phyloP scores from a whole-genome alignment of 2,329 filamentous ascomycete species.

The Leptodontidium sp. region DNA sequence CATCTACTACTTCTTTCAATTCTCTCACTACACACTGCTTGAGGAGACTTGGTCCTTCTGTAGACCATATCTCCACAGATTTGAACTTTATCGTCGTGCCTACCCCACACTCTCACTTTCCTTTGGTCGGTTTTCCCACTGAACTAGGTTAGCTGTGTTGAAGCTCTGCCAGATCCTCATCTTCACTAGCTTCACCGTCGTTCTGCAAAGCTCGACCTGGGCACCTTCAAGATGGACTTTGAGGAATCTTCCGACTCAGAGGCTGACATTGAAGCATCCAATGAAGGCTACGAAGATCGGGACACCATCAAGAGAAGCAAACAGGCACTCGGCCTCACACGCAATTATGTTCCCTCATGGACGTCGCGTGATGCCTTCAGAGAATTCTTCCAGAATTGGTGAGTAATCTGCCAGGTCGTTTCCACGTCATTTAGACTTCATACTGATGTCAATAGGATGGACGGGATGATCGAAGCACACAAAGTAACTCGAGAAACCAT shows the following conservation, averaged over 20 bases:
- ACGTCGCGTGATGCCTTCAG: conserved; percentile 27
- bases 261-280: background rate
- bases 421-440: background rate
- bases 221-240: conserved; percentile 12
- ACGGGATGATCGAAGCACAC: conserved; percentile 30
- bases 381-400: conserved; percentile 39
- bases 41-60: too few relatives aligned
- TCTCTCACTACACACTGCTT: too few relatives aligned
- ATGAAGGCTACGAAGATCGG: conserved; percentile 17
- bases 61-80: too few relatives aligned
- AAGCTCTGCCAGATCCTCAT: too few relatives aligned
- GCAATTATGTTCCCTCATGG: conserved; percentile 27
- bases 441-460: conserved; percentile 25
- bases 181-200: too few relatives aligned
- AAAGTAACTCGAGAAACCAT: conserved; percentile 16
- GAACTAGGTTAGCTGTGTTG: too few relatives aligned
- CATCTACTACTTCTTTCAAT: too few relatives aligned
- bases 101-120: too few relatives aligned
- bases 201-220: background rate
- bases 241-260: background rate
- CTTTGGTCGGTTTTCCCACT: too few relatives aligned
- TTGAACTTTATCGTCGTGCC: too few relatives aligned
- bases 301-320: conserved; percentile 9
- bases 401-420: background rate
- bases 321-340: conserved; percentile 24